These are phyloP conservation scores for Lycium ferocissimum DNA, from an alignment of 257 asterid species.

Conservation along the genomic window DNA sequence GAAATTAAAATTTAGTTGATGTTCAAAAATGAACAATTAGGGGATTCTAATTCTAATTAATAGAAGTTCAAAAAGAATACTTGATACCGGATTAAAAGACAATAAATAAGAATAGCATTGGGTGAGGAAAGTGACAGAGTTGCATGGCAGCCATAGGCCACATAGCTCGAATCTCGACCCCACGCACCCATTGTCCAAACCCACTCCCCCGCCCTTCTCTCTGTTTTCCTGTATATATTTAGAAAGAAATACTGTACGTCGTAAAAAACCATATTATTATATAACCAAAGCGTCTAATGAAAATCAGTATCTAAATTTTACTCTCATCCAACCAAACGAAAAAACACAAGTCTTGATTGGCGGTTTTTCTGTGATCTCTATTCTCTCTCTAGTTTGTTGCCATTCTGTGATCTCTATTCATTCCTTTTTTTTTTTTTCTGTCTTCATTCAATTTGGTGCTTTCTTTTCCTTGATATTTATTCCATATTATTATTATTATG, in stretches of 20 bases:
- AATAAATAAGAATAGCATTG: not conserved
- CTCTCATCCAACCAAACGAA: too few relatives aligned
- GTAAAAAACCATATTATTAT: too few relatives aligned
- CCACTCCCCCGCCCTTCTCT: too few relatives aligned
- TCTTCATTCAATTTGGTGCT: slow-evolving; percentile 32
- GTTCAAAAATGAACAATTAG: too few relatives aligned
- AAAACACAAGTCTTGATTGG: slow-evolving; percentile 19
- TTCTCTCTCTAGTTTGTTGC: slow-evolving; percentile 23
- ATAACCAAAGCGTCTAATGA: too few relatives aligned
- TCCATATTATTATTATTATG: not conserved
- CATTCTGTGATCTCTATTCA: slow-evolving; percentile 36
- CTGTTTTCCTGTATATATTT: too few relatives aligned
- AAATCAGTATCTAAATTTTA: too few relatives aligned
- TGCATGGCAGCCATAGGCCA: not conserved
- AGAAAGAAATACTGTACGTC: too few relatives aligned
- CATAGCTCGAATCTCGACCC: not conserved
- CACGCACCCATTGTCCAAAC: not conserved
- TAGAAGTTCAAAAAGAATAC: too few relatives aligned
- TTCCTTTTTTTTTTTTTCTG: slow-evolving; percentile 28
- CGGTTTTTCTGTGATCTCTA: slow-evolving; percentile 39
- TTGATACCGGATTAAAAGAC: too few relatives aligned
- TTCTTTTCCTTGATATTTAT: not conserved
- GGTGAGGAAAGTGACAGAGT: not conserved
- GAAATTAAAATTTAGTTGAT: too few relatives aligned
- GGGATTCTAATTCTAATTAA: too few relatives aligned